Base-by-base conservation (phyloP, 352 stramenopile genomes). In the Pythium rishiriense region DNA sequence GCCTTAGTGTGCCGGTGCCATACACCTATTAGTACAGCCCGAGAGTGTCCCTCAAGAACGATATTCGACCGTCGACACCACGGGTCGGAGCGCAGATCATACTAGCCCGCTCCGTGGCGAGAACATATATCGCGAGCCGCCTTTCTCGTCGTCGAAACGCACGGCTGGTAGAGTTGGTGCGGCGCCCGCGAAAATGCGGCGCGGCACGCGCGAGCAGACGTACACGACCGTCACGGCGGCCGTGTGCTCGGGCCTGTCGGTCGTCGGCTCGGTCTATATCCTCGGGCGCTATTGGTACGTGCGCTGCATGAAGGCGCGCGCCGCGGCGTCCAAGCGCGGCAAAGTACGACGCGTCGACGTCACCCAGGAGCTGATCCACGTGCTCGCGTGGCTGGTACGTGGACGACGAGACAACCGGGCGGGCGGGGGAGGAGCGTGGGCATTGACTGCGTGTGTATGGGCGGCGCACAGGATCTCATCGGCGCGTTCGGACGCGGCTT, bases 351-450 rank as follows among this genome's bases (percentile, higher is more conserved):
- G 91, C 25, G 68, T 91, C 31, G 85, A 93, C 73, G 83, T 93
- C 24, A 92, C 83, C 25, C 91, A 93, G 63, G 83, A 93, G 62
- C 83, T 95, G 53, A 85, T 95, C 48, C 86, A 95, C 61, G 84
- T 95, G 21, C 77, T 95, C 43, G 86, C 86, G 17, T 93, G 85
- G 76, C 68, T 93, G 57, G 84, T 86, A 39, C 47, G 64, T 58
- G 31, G 25, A 17, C 31, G 31, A 35, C 31, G 31, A 35, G 10
- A 35, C 5, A 5, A 10, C 10, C 10, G 31, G 5, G 31, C 5
- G 31, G 31, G 10, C 10, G 10, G 10, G 5, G 5, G 31, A 35
- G 5, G 31, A 5, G 31, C 5, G 31, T 35, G 31, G 10, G 33
- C 10, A 10, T 31, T 45, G 26, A 17, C 6, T 11, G 31, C 31